Percentiles rank a stretch among this genome's conserved stretches.
Conservation (phyloP, 495 filamentous ascomycete genomes). For the Talaromyces adpressus region DNA sequence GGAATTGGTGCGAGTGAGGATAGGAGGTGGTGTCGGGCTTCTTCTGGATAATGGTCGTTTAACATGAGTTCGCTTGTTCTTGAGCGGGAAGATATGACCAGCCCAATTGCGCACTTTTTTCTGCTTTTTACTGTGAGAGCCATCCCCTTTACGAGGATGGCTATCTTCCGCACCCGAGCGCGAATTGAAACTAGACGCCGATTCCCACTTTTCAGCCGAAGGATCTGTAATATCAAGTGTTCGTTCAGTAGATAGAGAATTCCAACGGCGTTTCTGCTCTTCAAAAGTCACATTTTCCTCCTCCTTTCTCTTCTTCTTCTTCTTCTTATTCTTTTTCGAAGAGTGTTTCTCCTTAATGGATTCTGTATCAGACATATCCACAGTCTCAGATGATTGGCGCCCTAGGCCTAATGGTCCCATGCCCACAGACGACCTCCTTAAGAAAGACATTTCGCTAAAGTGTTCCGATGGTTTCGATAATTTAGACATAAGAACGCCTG, state of each 20-base stretch:
- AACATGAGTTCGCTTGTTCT: constrained; percentile 41
- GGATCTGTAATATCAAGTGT: neutral
- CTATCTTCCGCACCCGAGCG: neutral
- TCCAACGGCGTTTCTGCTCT: neutral
- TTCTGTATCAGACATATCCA: constrained; percentile 8
- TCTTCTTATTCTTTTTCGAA: constrained; percentile 19
- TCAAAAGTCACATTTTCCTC: neutral
- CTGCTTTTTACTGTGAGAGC: constrained; percentile 55
- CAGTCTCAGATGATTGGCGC: constrained; percentile 2
- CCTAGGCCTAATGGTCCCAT: neutral
- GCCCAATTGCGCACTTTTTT: constrained; percentile 81
- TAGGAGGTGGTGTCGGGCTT: constrained; percentile 34
- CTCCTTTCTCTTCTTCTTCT: constrained; percentile 3
- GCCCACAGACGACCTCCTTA: neutral
- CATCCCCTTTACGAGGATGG: constrained; percentile 20
- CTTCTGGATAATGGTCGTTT: constrained; percentile 22
- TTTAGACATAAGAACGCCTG: constrained; percentile 23
- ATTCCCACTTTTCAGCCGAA: constrained; percentile 5
- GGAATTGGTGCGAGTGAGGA: constrained; percentile 36
- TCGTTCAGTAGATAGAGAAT: neutral
- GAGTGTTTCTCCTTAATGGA: constrained; percentile 5
- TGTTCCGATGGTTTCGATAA: neutral
- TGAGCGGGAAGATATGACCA: constrained; percentile 66
- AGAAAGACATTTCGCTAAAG: constrained; percentile 1
- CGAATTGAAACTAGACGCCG: constrained; percentile 5